Base-by-base conservation (phyloP, 1,139 yeast species). In the Geotrichum australiense region DNA sequence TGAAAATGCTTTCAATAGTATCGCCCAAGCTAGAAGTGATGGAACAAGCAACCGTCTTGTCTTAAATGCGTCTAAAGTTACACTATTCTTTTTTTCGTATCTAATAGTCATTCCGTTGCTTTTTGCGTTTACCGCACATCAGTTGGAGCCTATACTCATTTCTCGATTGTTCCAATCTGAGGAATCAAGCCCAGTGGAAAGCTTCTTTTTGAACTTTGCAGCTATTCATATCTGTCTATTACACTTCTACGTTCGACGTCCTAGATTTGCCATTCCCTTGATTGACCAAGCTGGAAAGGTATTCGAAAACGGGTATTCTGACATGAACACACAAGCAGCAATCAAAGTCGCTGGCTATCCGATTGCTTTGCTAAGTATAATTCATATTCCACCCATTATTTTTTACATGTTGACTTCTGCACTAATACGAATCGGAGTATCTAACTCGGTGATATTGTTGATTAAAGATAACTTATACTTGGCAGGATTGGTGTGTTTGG, bases 231-330 rank as follows among this genome's bases (percentile, higher is more conserved):
- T 26, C 14, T 12, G 11, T 16, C 7, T 26, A n/a, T 7, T 26
- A n/a, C 14, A 26, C 14, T 6, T 26, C 14, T 26, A n/a, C 14
- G 14, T 26, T 26, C 7, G 14, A 26, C 30, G 14, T 6, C 30
- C 30, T 5, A 7, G 15, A n/a, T 7, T n/a, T 22, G 25, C 25
- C 6, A 22, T 22, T 22, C 10, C 6, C 25, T 22, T 10, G 10
- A 10, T 7, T 7, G 8, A 10, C 25, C 6, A 22, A 22, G 25
- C 10, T 10, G 10, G 16, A 11, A 16, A n/a, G n/a, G 14, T 25
- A 8, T 16, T 27, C n/a, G 29, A 22, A 8, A 36, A 41, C 22
- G 44, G 44, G 4, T 36, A 36, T 27, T 19, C 32, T 26, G 37
- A 41, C 31, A 24, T 41, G 24, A 37, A 41, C 14, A 15, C 26